Evolutionary conservation across 306 rosid species (phyloP).

Genomic region (Prosopis cineraria): DNA sequence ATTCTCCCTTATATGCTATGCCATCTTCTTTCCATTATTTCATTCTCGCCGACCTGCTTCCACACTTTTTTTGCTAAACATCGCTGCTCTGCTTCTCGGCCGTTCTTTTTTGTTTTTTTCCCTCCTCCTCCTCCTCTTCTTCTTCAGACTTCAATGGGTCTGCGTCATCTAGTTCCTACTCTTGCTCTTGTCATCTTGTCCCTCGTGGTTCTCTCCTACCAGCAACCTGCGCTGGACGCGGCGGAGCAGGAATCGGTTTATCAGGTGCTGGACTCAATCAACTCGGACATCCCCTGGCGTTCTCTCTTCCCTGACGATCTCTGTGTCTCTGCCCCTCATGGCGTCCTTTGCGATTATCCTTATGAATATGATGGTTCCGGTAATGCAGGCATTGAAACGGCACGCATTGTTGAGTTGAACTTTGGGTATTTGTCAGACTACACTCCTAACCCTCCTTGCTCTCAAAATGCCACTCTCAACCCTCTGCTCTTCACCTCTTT

Average conservation of each 20-base stretch:
- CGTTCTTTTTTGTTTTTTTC: background rate
- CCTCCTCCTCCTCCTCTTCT: background rate
- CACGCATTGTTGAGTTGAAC: conserved; percentile 61
- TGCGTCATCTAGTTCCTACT: background rate
- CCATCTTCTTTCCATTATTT: no score
- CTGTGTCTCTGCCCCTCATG: conserved; percentile 67
- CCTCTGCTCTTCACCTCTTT: conserved; percentile 63
- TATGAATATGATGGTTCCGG: background rate
- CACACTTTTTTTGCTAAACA: background rate
- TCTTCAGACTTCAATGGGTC: conserved; percentile 46
- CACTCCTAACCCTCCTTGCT: conserved; percentile 73
- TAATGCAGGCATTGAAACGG: background rate
- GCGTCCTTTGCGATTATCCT: conserved; percentile 30
- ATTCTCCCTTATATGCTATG: background rate
- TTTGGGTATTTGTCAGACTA: conserved; percentile 76
- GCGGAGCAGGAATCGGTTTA: conserved; percentile 55
- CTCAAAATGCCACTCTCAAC: conserved; percentile 50
- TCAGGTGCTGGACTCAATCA: conserved; percentile 57
- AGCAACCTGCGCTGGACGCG: conserved; percentile 47
- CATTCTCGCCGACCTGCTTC: background rate
- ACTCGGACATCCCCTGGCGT: conserved; percentile 71
- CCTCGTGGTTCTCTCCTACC: conserved; percentile 31
- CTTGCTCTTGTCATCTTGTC: conserved; percentile 31
- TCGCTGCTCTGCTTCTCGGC: background rate
- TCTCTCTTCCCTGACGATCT: conserved; percentile 62